A percentile compares a stretch with the other conserved stretches of the same genome.
Conservation (phyloP, 1,284 basidiomycete species). For the Pulchroboletus neoregius region DNA sequence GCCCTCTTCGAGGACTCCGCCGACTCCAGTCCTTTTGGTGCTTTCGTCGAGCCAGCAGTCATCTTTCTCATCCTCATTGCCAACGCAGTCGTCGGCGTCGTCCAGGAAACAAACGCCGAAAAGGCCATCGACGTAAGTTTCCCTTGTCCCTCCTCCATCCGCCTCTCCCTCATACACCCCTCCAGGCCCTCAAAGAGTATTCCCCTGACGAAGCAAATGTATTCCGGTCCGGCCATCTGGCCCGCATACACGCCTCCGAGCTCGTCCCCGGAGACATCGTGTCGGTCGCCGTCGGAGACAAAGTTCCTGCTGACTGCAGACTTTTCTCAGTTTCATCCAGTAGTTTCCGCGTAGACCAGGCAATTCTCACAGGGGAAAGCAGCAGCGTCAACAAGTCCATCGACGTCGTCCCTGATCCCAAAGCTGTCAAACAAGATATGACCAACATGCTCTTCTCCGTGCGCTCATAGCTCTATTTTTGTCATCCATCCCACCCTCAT, state of each 20-base stretch:
- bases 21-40: constrained; percentile 65
- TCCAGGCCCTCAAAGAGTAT: constrained; percentile 88
- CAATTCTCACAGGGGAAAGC: constrained; percentile 92
- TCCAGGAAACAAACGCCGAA: constrained; percentile 94
- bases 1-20: constrained; percentile 78
- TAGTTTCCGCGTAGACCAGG: constrained; percentile 91
- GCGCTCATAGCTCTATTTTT: background rate
- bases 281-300: constrained; percentile 87
- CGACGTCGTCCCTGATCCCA: constrained; percentile 60
- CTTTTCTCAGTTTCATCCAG: constrained; percentile 86
- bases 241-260: constrained; percentile 76
- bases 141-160: background rate
- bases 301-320: constrained; percentile 90
- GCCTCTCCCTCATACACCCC: constrained; percentile 2
- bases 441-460: constrained; percentile 91
- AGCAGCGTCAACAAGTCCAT: constrained; percentile 79
- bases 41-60: constrained; percentile 90
- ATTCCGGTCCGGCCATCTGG: constrained; percentile 69
- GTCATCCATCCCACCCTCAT: constrained; percentile 4
- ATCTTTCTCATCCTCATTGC: constrained; percentile 92
- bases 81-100: constrained; percentile 91
- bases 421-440: constrained; percentile 95
- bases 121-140: constrained; percentile 86
- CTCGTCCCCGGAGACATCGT: constrained; percentile 94
- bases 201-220: constrained; percentile 93